Percentiles rank a stretch among this genome's conserved stretches.
Evolutionary conservation across 2,329 filamentous ascomycete species (phyloP).

Genomic region (Diplodia sapinea): DNA sequence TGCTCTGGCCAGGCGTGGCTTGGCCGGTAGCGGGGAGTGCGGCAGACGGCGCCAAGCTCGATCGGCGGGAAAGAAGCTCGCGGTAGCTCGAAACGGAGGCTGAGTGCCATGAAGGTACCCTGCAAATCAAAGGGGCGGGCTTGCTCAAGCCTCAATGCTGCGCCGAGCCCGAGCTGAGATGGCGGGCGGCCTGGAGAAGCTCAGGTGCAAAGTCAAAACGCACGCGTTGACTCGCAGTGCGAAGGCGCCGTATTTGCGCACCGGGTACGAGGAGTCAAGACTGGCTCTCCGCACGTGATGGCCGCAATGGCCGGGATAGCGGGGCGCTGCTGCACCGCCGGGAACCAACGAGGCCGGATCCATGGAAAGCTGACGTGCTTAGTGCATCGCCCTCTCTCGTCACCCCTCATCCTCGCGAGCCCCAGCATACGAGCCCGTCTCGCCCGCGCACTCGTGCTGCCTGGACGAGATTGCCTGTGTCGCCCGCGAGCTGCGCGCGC

Average conservation of each 20-base stretch:
- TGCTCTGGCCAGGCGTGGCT: constrained; percentile 3
- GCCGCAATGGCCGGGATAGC: neutral
- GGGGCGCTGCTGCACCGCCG: constrained; percentile 1
- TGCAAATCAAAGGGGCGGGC: neutral
- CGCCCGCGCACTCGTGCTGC: constrained; percentile 13
- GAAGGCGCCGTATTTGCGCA: neutral
- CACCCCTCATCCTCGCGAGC: constrained; percentile 3
- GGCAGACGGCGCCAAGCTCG: constrained; percentile 19
- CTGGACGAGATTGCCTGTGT: constrained; percentile 17
- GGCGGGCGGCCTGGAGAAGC: neutral
- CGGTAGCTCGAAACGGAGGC: constrained; percentile 20
- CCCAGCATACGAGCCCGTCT: neutral
- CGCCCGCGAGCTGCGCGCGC: neutral
- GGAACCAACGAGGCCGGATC: neutral
- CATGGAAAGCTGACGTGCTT: neutral
- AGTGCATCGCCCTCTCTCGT: constrained; percentile 10
- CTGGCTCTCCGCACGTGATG: constrained; percentile 8
- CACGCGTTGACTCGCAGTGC: neutral
- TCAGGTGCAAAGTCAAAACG: constrained; percentile 6
- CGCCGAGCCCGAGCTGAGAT: neutral
- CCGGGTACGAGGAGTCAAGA: neutral
- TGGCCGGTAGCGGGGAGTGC: neutral
- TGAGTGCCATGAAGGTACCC: constrained; percentile 11
- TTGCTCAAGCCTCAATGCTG: neutral
- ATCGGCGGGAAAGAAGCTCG: constrained; percentile 18